phyloP scores from a whole-genome alignment of 148 eudicot species.

The Tetragonia tetragonoides region DNA sequence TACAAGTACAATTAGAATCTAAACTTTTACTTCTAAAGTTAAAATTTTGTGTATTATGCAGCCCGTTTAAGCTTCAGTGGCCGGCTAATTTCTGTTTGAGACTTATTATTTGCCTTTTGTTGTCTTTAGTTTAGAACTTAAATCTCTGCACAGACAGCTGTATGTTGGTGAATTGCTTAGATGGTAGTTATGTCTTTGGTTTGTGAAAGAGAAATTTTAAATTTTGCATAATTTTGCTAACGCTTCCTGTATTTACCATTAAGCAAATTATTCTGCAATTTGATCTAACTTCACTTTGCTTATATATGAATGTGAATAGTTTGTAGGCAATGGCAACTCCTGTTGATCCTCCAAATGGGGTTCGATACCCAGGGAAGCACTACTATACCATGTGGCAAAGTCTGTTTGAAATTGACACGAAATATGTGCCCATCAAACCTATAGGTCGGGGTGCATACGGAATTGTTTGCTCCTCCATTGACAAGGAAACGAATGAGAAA shows the following conservation, averaged over 20 bases:
- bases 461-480: conserved; percentile 59
- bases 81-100: background rate
- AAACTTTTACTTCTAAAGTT: background rate
- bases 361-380: conserved; percentile 54
- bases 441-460: conserved; percentile 71
- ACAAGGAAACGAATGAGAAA: conserved; percentile 61
- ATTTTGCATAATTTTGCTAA: background rate
- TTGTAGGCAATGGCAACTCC: conserved; percentile 55
- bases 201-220: too few relatives aligned
- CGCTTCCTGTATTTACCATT: background rate
- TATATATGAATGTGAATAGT: conserved; percentile 14
- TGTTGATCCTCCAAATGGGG: conserved; percentile 63
- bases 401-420: conserved; percentile 62
- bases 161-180: background rate
- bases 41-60: background rate
- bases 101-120: background rate
- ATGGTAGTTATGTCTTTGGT: too few relatives aligned
- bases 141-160: background rate
- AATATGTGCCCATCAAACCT: conserved; percentile 65
- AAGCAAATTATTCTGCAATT: background rate
- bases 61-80: background rate
- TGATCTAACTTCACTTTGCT: background rate
- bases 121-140: background rate
- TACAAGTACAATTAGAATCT: background rate
- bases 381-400: conserved; percentile 67